These are phyloP conservation scores for Pneumocystis jirovecii DNA, from an alignment of 1,139 yeast species.

Conservation along the genomic window DNA sequence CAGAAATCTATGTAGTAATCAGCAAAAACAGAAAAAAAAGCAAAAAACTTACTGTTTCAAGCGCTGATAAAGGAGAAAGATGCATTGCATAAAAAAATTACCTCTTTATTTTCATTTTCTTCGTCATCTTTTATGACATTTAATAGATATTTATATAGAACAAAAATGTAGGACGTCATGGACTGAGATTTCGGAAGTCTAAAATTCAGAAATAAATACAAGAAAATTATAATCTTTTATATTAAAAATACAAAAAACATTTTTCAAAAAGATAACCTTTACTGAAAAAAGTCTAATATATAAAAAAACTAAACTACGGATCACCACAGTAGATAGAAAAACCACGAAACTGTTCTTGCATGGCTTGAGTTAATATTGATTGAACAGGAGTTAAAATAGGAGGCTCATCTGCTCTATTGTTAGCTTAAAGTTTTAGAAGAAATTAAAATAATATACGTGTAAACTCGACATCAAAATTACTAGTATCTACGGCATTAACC, in stretches of 20 bases:
- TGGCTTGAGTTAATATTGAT: conserved; percentile 65
- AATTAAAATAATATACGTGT: conserved; percentile 27
- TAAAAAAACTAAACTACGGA: background rate
- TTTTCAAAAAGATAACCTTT: background rate
- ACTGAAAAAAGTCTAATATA: background rate
- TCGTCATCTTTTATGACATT: background rate
- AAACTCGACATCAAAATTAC: conserved; percentile 87
- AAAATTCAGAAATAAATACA: background rate
- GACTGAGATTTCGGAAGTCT: too few species aligned
- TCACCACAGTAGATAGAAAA: conserved; percentile 79
- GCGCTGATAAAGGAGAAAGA: background rate
- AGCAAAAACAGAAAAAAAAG: background rate
- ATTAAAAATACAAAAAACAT: background rate
- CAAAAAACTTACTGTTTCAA: background rate
- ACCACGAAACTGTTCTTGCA: conserved; percentile 96
- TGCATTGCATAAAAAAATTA: background rate
- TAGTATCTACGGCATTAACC: conserved; percentile 58
- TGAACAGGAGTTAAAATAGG: conserved; percentile 93
- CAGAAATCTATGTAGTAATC: background rate
- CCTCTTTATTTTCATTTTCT: background rate
- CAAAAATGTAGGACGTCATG: background rate
- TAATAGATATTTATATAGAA: background rate
- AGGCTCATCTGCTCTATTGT: conserved; percentile 42
- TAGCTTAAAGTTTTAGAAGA: background rate
- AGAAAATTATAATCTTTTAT: background rate